phyloP scores from a whole-genome alignment of 1,284 basidiomycete genomes.

The Flammula alnicola region DNA sequence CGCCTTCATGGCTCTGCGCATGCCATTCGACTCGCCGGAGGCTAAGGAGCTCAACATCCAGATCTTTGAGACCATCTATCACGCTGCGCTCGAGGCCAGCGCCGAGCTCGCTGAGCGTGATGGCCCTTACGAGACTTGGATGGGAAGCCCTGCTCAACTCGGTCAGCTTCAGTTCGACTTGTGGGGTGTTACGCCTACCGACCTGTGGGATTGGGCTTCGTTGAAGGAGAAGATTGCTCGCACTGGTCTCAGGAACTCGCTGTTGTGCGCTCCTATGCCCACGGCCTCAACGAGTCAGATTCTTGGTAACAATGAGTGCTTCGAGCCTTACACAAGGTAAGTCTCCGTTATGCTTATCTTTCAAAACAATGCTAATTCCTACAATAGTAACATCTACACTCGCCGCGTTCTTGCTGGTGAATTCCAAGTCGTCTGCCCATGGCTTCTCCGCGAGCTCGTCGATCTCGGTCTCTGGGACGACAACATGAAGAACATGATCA shows the following conservation, averaged over 20 bases:
- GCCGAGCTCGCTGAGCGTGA: constrained; percentile 84
- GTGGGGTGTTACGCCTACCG: constrained; percentile 93
- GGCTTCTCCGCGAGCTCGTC: constrained; percentile 96
- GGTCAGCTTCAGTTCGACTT: constrained; percentile 95
- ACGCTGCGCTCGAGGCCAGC: constrained; percentile 92
- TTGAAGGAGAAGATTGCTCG: constrained; percentile 91
- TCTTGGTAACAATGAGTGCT: constrained; percentile 98
- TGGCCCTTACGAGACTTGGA: constrained; percentile 92
- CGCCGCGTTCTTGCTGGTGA: constrained; percentile 99
- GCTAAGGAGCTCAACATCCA: constrained; percentile 92
- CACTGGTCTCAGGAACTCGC: constrained; percentile 90
- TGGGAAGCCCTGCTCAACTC: constrained; percentile 87
- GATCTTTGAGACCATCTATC: constrained; percentile 99
- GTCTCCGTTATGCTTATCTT: constrained; percentile 19
- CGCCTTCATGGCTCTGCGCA: constrained; percentile 95
- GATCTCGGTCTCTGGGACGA: constrained; percentile 97
- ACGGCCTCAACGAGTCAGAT: constrained; percentile 99
- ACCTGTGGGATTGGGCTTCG: constrained; percentile 93
- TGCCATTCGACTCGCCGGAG: constrained; percentile 93
- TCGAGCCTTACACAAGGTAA: constrained; percentile 93
- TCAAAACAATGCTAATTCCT: constrained; percentile 10
- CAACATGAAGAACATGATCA: constrained; percentile 99
- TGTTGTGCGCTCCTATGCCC: constrained; percentile 97
- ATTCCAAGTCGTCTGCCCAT: constrained; percentile 99
- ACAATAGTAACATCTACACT: constrained; percentile 92